Conservation (phyloP, 108 stramenopile genomes). For the Mediolabrus comicus region DNA sequence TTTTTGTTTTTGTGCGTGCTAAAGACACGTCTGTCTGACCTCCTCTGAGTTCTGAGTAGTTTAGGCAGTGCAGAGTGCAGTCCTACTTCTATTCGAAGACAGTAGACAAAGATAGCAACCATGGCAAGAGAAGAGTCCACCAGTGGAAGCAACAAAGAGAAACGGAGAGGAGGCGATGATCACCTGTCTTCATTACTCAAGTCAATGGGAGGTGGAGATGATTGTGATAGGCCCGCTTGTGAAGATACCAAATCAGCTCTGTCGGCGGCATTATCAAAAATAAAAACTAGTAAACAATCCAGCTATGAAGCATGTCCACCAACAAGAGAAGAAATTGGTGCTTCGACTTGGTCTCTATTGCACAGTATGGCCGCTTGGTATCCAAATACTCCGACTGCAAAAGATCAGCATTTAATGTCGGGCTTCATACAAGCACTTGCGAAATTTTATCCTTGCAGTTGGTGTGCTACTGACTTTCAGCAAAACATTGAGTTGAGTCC, state of each 20-base stretch:
- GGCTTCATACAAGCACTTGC: constrained; percentile 69
- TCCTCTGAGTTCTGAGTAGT: neutral
- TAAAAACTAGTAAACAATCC: constrained; percentile 1
- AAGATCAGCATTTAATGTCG: constrained; percentile 60
- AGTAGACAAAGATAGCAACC: neutral
- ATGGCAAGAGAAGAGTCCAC: neutral
- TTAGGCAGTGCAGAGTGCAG: no score
- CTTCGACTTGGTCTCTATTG: constrained; percentile 72
- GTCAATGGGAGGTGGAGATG: constrained; percentile 47
- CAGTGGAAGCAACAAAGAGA: constrained; percentile 9
- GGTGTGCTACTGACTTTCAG: constrained; percentile 82
- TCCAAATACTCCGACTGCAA: constrained; percentile 68
- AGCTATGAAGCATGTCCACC: constrained; percentile 66
- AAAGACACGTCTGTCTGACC: neutral
- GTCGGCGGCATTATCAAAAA: constrained; percentile 41
- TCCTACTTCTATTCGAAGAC: no score
- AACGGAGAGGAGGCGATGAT: neutral
- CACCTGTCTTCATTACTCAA: constrained; percentile 28
- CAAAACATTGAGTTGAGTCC: constrained; percentile 64
- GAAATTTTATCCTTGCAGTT: constrained; percentile 84
- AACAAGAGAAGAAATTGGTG: constrained; percentile 63
- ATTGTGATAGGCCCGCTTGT: constrained; percentile 87
- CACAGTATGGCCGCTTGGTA: constrained; percentile 91
- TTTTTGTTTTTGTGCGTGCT: no score
- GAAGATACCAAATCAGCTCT: constrained; percentile 68